These are phyloP conservation scores for Trichoderma asperelloides DNA, from an alignment of 495 filamentous ascomycete species.

Conservation along the genomic window DNA sequence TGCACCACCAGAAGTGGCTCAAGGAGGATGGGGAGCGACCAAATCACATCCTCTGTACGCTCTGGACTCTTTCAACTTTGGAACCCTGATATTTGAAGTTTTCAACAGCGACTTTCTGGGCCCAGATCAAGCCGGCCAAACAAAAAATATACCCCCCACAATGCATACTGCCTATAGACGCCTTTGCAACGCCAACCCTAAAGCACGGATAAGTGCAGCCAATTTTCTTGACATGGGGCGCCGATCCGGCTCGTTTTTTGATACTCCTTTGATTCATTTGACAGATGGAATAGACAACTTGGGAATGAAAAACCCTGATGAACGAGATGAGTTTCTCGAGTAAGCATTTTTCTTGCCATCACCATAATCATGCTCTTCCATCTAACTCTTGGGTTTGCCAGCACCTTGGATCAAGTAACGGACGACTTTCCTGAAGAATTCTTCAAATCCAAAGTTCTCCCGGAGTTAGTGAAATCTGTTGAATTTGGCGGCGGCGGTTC, in stretches of 20 bases:
- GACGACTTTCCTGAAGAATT: slow-evolving; percentile 97
- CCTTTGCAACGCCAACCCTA: slow-evolving; percentile 79
- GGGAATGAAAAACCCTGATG: slow-evolving; percentile 73
- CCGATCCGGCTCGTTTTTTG: slow-evolving; percentile 77
- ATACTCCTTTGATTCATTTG: slow-evolving; percentile 81
- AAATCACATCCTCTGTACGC: slow-evolving; percentile 75
- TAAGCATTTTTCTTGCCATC: slow-evolving; percentile 25
- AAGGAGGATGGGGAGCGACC: slow-evolving; percentile 77
- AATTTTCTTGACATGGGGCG: slow-evolving; percentile 87
- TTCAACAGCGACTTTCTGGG: slow-evolving; percentile 77
- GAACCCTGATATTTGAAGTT: slow-evolving; percentile 74
- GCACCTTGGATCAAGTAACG: slow-evolving; percentile 74
- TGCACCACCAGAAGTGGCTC: slow-evolving; percentile 76
- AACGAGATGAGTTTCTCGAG: slow-evolving; percentile 80
- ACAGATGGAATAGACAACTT: slow-evolving; percentile 88
- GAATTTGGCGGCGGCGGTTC: slow-evolving; percentile 95
- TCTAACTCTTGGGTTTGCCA: slow-evolving; percentile 19
- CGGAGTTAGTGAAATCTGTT: slow-evolving; percentile 91
- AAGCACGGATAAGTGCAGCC: slow-evolving; percentile 69
- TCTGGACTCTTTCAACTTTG: slow-evolving; percentile 80
- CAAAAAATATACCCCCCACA: slow-evolving; percentile 74
- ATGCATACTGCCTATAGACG: slow-evolving; percentile 89
- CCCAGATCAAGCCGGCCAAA: slow-evolving; percentile 67
- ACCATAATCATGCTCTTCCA: slow-evolving; percentile 4
- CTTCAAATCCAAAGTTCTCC: slow-evolving; percentile 92